These are phyloP conservation scores for Boletus pseudo-olivaceus DNA, from an alignment of 768 basidiomycete genomes.

Conservation along the genomic window DNA sequence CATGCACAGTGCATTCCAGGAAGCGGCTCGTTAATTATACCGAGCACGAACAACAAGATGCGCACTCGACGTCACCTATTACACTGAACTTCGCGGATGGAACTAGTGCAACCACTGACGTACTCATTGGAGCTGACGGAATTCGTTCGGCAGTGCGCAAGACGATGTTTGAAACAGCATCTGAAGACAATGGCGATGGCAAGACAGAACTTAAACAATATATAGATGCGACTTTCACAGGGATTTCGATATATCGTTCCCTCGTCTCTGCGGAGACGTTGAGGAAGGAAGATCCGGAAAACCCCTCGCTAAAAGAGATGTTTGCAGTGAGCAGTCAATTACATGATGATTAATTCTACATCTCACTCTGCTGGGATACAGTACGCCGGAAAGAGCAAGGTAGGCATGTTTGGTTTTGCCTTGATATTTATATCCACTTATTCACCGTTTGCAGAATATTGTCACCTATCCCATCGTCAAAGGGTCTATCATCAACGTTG, in stretches of 20 bases:
- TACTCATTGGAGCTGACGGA: conserved; percentile 48
- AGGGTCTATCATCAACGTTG: conserved; percentile 36
- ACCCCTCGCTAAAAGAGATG: conserved; percentile 17
- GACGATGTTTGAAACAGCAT: conserved; percentile 19
- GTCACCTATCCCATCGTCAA: conserved; percentile 39
- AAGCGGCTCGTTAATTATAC: conserved; percentile 22
- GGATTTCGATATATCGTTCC: conserved; percentile 37
- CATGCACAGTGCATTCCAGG: conserved; percentile 14
- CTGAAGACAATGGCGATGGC: not conserved
- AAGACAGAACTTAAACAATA: conserved; percentile 6
- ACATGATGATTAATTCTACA: not conserved
- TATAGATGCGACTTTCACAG: conserved; percentile 38
- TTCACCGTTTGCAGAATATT: conserved; percentile 30
- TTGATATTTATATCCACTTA: not conserved
- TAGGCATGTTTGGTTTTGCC: not conserved
- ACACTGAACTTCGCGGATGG: conserved; percentile 14
- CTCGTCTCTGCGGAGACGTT: conserved; percentile 36
- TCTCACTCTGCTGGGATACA: conserved; percentile 9
- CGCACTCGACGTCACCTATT: conserved; percentile 26
- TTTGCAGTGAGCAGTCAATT: conserved; percentile 20
- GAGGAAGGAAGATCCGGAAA: conserved; percentile 20
- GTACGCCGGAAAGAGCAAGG: conserved; percentile 15
- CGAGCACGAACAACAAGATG: conserved; percentile 6
- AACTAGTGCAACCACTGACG: conserved; percentile 31
- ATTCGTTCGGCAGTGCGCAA: conserved; percentile 31